Percentiles rank a stretch among this genome's conserved stretches.
These are phyloP conservation scores for Termitomyces eurrhizus DNA, from an alignment of 768 basidiomycete genomes.

Conservation along the genomic window DNA sequence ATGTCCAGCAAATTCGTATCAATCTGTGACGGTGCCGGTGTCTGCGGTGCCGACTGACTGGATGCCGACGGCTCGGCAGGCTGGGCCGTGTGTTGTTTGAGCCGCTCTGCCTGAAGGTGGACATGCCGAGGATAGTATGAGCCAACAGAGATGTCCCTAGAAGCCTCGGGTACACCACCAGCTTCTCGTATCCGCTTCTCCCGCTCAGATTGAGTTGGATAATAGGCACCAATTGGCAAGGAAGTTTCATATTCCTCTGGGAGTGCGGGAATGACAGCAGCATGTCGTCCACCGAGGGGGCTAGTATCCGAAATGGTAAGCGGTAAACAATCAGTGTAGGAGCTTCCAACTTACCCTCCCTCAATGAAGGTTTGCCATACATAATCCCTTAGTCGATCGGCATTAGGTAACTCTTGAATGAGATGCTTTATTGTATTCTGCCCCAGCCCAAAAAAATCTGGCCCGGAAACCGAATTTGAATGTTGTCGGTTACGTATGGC, in stretches of 20 bases:
- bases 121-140: constrained; percentile 51
- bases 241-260: constrained; percentile 67
- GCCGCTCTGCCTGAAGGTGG: constrained; percentile 22
- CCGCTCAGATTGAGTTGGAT: constrained; percentile 29
- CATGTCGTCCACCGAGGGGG: constrained; percentile 76
- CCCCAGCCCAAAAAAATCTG: constrained; percentile 84
- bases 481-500: constrained; percentile 77
- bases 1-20: constrained; percentile 1
- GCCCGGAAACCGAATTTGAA: constrained; percentile 84
- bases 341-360: constrained; percentile 63
- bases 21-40: constrained; percentile 4
- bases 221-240: constrained; percentile 43
- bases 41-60: neutral
- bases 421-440: constrained; percentile 89
- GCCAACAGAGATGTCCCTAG: constrained; percentile 25
- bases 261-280: constrained; percentile 75
- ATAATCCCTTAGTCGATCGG: constrained; percentile 71
- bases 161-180: constrained; percentile 24
- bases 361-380: constrained; percentile 86
- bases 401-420: constrained; percentile 79
- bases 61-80: neutral
- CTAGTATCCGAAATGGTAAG: constrained; percentile 30
- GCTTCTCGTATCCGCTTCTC: constrained; percentile 28
- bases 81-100: constrained; percentile 20
- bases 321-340: constrained; percentile 7